Conservation (phyloP, 1,284 basidiomycete genomes). For the Trichosporon inkin region DNA sequence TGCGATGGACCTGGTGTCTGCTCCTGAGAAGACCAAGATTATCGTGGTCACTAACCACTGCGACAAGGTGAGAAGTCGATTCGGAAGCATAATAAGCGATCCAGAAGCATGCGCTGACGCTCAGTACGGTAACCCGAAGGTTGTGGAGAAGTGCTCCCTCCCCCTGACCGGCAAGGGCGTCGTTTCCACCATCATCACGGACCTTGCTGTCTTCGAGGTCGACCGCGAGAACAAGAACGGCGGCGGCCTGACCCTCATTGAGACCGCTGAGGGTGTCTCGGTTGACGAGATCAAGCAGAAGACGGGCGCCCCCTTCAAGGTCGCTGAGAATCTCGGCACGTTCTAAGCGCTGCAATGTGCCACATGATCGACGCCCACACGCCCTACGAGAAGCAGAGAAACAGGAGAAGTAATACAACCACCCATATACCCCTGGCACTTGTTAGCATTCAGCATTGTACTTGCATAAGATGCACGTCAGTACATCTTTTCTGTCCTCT, state of each 20-base stretch:
- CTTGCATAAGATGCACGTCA: conserved; percentile 4
- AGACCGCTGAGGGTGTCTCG: conserved; percentile 75
- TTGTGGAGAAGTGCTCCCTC: conserved; percentile 73
- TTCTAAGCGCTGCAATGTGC: conserved; percentile 24
- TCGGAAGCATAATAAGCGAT: background rate
- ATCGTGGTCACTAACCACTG: conserved; percentile 48
- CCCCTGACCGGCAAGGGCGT: conserved; percentile 82
- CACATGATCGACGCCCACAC: no score
- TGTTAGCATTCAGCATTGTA: conserved; percentile 6
- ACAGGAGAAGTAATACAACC: background rate
- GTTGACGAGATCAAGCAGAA: conserved; percentile 79
- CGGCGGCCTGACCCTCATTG: conserved; percentile 70
- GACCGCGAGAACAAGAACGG: conserved; percentile 59
- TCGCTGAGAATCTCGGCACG: conserved; percentile 47
- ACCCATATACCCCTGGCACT: background rate
- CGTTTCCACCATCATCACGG: conserved; percentile 87
- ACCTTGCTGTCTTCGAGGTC: conserved; percentile 82
- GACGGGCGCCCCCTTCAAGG: conserved; percentile 71
- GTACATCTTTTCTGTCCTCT: background rate
- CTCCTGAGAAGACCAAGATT: conserved; percentile 73
- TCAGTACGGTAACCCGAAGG: conserved; percentile 82
- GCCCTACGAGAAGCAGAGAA: background rate
- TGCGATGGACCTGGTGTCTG: conserved; percentile 92
- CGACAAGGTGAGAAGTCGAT: conserved; percentile 51
- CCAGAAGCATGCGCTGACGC: conserved; percentile 51